These are phyloP conservation scores for Schizonepeta tenuifolia DNA, from an alignment of 257 asterid genomes.

Conservation along the genomic window DNA sequence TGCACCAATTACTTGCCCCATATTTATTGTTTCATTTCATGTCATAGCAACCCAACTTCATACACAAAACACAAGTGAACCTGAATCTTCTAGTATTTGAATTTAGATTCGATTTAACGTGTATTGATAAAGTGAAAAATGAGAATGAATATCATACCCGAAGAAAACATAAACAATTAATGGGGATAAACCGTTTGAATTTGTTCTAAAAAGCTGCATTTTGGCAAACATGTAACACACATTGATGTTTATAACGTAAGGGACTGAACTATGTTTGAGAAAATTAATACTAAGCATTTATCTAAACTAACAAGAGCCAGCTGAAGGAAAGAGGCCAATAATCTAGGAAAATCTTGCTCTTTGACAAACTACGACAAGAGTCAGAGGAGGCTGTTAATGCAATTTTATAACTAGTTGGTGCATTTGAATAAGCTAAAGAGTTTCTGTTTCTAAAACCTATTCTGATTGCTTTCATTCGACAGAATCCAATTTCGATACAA, in stretches of 20 bases:
- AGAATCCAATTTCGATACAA: neutral
- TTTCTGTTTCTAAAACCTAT: neutral
- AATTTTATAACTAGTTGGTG: slow-evolving; percentile 8
- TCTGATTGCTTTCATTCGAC: neutral
- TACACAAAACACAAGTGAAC: neutral
- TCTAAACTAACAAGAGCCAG: neutral
- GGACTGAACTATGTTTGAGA: neutral
- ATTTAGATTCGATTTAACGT: neutral
- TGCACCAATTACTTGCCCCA: neutral
- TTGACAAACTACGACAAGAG: slow-evolving; percentile 9
- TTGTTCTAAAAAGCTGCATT: too few relatives aligned
- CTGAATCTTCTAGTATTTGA: neutral
- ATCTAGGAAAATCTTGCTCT: slow-evolving; percentile 9
- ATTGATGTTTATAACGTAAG: neutral
- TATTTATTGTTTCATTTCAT: slow-evolving; percentile 25
- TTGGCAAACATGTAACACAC: neutral
- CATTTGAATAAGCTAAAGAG: neutral
- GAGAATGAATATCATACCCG: neutral
- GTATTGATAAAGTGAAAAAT: neutral
- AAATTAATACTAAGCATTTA: neutral
- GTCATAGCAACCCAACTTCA: neutral
- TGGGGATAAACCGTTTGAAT: too few relatives aligned
- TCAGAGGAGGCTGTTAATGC: neutral
- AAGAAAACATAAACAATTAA: too few relatives aligned
- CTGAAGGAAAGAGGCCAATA: too few relatives aligned